Conservation (phyloP, 495 filamentous ascomycete genomes). For the Aspergillus indologenus region DNA sequence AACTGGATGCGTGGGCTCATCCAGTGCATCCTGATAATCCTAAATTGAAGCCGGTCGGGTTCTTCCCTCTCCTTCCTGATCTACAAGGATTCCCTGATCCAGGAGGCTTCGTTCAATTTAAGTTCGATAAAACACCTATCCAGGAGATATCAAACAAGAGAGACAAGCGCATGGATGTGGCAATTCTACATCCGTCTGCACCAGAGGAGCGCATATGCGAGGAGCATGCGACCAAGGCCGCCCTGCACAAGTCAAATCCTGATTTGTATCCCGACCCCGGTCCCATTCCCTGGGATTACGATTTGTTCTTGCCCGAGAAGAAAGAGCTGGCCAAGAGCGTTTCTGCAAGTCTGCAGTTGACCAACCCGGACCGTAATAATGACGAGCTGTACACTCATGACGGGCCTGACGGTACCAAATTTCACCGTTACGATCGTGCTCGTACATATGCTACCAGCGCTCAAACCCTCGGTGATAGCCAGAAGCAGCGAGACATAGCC, state of each 20-base stretch:
- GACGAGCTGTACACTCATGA: slow-evolving; percentile 62
- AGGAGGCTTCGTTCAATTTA: slow-evolving; percentile 81
- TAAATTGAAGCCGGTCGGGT: slow-evolving; percentile 72
- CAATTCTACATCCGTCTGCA: slow-evolving; percentile 67
- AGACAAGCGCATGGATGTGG: slow-evolving; percentile 78
- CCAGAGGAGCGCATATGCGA: slow-evolving; percentile 43
- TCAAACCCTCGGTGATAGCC: slow-evolving; percentile 56
- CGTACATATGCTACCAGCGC: slow-evolving; percentile 80
- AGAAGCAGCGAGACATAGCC: slow-evolving; percentile 56
- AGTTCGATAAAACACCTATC: slow-evolving; percentile 82
- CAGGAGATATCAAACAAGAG: slow-evolving; percentile 53
- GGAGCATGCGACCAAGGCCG: slow-evolving; percentile 50
- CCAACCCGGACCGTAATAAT: slow-evolving; percentile 66
- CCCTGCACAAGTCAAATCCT: slow-evolving; percentile 62
- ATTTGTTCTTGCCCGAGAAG: slow-evolving; percentile 70
- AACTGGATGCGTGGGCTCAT: slow-evolving; percentile 64
- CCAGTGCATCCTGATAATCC: slow-evolving; percentile 81
- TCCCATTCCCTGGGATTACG: slow-evolving; percentile 67
- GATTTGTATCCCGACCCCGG: slow-evolving; percentile 56
- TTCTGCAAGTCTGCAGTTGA: slow-evolving; percentile 67
- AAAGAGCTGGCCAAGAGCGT: slow-evolving; percentile 56
- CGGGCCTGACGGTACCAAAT: slow-evolving; percentile 39
- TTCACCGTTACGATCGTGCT: slow-evolving; percentile 71
- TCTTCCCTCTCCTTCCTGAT: slow-evolving; percentile 81
- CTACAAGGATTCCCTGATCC: slow-evolving; percentile 84